Conservation (phyloP, 192 early-diverging fungal species). For the Gigaspora rosea region DNA sequence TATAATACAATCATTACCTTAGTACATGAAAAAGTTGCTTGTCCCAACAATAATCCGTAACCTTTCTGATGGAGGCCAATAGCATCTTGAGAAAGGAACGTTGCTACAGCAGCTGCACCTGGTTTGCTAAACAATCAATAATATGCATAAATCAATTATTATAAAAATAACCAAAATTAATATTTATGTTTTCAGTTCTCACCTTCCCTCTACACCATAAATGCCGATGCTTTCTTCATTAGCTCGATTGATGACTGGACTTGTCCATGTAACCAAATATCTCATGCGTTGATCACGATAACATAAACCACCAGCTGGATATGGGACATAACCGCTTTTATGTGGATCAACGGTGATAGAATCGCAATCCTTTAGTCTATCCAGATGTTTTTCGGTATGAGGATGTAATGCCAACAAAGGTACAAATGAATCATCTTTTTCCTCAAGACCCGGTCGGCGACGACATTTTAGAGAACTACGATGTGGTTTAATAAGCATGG, state of each 20-base stretch:
- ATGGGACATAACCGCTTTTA: not conserved
- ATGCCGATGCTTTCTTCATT: slow-evolving; percentile 5
- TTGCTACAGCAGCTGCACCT: slow-evolving; percentile 2
- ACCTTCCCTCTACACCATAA: slow-evolving; percentile 8
- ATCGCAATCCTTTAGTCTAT: not conserved
- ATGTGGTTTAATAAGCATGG: slow-evolving; percentile 3
- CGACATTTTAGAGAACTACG: not conserved
- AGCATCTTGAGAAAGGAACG: not conserved
- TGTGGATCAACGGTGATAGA: slow-evolving; percentile 2
- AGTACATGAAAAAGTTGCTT: not conserved
- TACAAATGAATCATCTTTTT: not conserved
- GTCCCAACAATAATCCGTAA: not conserved
- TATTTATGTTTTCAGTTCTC: not conserved
- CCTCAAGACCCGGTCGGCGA: not conserved
- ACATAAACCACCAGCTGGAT: not conserved
- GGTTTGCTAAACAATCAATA: not conserved
- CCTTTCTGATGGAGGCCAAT: slow-evolving; percentile 13
- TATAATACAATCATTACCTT: not conserved
- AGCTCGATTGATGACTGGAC: not conserved
- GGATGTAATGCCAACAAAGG: not conserved
- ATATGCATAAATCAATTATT: not conserved
- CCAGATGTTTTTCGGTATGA: not conserved
- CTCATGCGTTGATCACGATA: slow-evolving; percentile 7
- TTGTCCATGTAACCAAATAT: not conserved
- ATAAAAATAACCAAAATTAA: not conserved